Conservation (phyloP, 768 basidiomycete species). For the Naganishia randhawae region DNA sequence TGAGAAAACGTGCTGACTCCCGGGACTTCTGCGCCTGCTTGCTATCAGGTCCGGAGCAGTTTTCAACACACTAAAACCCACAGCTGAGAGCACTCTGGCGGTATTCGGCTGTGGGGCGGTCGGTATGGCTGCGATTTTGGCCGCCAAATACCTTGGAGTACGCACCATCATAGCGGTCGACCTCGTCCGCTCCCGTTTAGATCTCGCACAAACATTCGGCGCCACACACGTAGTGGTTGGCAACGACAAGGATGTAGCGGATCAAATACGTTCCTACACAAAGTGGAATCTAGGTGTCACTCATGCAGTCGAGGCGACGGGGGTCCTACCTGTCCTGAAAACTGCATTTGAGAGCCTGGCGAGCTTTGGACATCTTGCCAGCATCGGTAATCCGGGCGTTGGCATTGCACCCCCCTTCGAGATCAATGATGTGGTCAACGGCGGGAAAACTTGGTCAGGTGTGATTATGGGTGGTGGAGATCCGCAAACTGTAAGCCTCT, state of each 20-base stretch:
- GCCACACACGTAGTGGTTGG: constrained; percentile 14
- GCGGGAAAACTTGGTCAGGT: constrained; percentile 18
- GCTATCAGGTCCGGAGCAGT: constrained; percentile 16
- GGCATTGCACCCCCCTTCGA: constrained; percentile 16
- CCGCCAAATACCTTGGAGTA: constrained; percentile 1
- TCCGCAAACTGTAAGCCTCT: constrained; percentile 14
- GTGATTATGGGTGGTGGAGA: constrained; percentile 11
- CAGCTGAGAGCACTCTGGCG: not conserved
- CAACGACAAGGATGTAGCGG: constrained; percentile 10
- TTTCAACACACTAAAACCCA: constrained; percentile 23
- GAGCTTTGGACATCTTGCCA: constrained; percentile 7
- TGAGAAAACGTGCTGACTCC: not conserved
- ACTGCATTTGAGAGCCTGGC: constrained; percentile 22
- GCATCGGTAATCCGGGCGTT: constrained; percentile 17
- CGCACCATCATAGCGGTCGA: constrained; percentile 23
- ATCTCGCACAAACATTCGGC: constrained; percentile 11
- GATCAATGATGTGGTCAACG: constrained; percentile 20
- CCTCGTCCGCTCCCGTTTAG: constrained; percentile 19
- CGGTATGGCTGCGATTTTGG: constrained; percentile 22
- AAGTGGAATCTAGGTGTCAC: constrained; percentile 19
- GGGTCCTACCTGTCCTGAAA: constrained; percentile 11
- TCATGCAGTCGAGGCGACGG: constrained; percentile 23
- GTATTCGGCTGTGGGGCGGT: constrained; percentile 26
- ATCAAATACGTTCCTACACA: constrained; percentile 13
- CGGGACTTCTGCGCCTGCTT: not conserved